Conservation (phyloP, 2,329 filamentous ascomycete genomes). For the Fonsecaea nubica region DNA sequence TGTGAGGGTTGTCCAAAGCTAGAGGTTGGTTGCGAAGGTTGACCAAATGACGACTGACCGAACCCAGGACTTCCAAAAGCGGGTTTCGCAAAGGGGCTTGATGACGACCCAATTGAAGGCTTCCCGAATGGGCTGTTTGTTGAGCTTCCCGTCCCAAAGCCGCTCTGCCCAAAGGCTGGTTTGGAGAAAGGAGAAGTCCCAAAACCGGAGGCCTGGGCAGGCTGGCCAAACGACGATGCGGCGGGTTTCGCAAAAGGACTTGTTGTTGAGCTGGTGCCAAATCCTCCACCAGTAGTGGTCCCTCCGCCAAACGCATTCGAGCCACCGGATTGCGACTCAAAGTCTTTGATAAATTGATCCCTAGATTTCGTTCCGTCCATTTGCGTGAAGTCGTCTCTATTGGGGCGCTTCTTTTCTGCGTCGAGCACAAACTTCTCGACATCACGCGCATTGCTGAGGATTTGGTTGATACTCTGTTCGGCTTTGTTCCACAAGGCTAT, state of each 20-base stretch:
- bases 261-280: conserved; percentile 29
- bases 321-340: conserved; percentile 37
- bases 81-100: conserved; percentile 30
- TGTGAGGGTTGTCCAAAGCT: conserved; percentile 30
- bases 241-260: conserved; percentile 43
- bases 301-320: conserved; percentile 1
- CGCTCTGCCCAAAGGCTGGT: conserved; percentile 52
- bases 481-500: conserved; percentile 67
- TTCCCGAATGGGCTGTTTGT: conserved; percentile 18
- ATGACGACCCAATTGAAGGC: conserved; percentile 36
- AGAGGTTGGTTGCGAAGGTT: conserved; percentile 39
- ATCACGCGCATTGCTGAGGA: conserved; percentile 71
- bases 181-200: conserved; percentile 44
- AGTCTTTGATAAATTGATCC: conserved; percentile 44
- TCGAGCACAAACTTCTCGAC: conserved; percentile 74
- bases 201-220: conserved; percentile 43
- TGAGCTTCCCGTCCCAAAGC: conserved; percentile 22
- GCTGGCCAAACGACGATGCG: conserved; percentile 49
- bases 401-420: conserved; percentile 74
- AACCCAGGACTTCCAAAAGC: conserved; percentile 21
- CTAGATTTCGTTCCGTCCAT: conserved; percentile 37
- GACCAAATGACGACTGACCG: conserved; percentile 44
- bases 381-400: conserved; percentile 70
- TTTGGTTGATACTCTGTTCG: conserved; percentile 73
- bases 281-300: conserved; percentile 1